Evolutionary conservation across 768 basidiomycete species (phyloP).

Genomic region (Mycena haematopus): DNA sequence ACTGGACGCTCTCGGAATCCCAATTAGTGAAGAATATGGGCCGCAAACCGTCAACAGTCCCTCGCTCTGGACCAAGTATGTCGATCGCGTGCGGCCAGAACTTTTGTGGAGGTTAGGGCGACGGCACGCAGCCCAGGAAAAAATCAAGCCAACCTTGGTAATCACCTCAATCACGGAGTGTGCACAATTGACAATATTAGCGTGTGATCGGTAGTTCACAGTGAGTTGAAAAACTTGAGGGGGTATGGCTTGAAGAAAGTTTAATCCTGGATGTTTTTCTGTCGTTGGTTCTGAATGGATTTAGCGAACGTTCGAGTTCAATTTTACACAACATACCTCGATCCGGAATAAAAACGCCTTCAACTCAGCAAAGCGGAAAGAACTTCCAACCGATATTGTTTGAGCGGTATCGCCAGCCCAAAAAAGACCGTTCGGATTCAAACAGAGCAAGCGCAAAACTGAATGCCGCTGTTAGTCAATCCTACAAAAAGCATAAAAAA

Average conservation of each 20-base stretch:
- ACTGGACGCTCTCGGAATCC: slow-evolving; percentile 48
- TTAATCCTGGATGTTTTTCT: slow-evolving; percentile 17
- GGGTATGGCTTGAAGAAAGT: slow-evolving; percentile 33
- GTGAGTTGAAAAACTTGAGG: slow-evolving; percentile 58
- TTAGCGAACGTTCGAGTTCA: not conserved
- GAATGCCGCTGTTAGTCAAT: not conserved
- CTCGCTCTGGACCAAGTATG: slow-evolving; percentile 58
- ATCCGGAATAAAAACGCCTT: slow-evolving; percentile 69
- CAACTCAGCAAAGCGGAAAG: slow-evolving; percentile 74
- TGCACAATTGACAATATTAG: slow-evolving; percentile 75
- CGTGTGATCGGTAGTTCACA: slow-evolving; percentile 74
- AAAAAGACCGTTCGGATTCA: slow-evolving; percentile 69
- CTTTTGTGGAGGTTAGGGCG: too few species aligned
- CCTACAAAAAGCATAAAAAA: not conserved
- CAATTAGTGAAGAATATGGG: slow-evolving; percentile 64
- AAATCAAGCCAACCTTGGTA: slow-evolving; percentile 29
- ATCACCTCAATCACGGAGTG: slow-evolving; percentile 68
- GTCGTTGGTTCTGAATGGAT: slow-evolving; percentile 31
- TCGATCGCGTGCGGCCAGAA: slow-evolving; percentile 77
- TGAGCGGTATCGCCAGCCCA: slow-evolving; percentile 87
- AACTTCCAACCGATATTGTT: slow-evolving; percentile 74
- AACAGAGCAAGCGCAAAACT: slow-evolving; percentile 65
- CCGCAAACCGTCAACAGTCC: slow-evolving; percentile 56
- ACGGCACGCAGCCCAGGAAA: too few species aligned
- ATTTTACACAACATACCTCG: slow-evolving; percentile 51